Evolutionary conservation across 805 yeast genomes (phyloP), one percentile per base, ranked within the genome.

Genomic region (Zygotorulaspora florentina): DNA sequence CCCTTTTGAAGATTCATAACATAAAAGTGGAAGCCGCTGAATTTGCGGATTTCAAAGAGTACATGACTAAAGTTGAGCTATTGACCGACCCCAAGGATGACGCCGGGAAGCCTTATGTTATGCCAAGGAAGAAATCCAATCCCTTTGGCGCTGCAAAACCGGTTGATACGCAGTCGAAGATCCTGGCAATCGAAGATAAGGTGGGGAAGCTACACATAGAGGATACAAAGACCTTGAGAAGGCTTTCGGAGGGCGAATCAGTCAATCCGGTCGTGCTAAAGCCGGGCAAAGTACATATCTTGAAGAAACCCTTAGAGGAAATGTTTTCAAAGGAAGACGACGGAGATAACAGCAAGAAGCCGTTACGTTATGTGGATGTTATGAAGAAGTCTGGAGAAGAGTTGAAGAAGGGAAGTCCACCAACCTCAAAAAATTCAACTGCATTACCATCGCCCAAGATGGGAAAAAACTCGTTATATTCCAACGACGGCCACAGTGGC

Each of bases 121-220:
- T 43, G 13, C 61, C 55, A 3, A 55, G 68, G 56, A 60, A 70
- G 2, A 81, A 77, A 55, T 51, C 76, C 0, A 85, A 80, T 59
- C 93, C 95, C 4, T 87, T 88, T 69, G 96, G 96, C 0, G 69
- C 76, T 3, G 96, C 96, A 1, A 85, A 80, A 65, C 96, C 96
- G 1, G 91, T 87, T 5, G 96, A 87, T 62, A 79, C 85, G 2
- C 69, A 81, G 17, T 72, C 85, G 20, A 81, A 77, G 53, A 80
- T 78, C 53, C 67, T 73, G 38, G 91, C 85, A 56, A 67, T 84
- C 17, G 90, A 84, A 48, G 72, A 74, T 45, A 66, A 66, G 45
- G 61, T 77, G 46, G 58, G 65, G 11, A 60, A 63, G 27, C 52
- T 74, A 37, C 72, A 71, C 29, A 69, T 77, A 26, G 78, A 75